Conservation (phyloP, 768 basidiomycete species). For the Lactarius psammicola region DNA sequence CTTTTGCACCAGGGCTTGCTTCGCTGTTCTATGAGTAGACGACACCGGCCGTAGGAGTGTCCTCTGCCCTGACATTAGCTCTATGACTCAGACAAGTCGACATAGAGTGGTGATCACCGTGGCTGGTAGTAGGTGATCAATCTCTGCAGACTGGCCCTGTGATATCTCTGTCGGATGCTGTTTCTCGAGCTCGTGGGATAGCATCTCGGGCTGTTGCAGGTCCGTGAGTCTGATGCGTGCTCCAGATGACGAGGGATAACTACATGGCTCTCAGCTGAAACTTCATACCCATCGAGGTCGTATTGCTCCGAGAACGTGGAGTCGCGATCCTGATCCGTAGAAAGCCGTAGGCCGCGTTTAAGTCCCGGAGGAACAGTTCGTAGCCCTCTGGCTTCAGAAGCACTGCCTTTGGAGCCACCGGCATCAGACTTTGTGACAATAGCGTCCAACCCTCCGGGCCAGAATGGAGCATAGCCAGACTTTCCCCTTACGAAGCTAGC, state of each 20-base stretch:
- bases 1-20: conserved; percentile 58
- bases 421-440: conserved; percentile 33
- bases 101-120: conserved; percentile 30
- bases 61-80: conserved; percentile 41
- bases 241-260: background rate
- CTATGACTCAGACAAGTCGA: conserved; percentile 9
- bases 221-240: background rate
- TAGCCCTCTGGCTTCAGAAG: conserved; percentile 45
- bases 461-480: conserved; percentile 89
- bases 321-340: conserved; percentile 53
- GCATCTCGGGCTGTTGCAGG: background rate
- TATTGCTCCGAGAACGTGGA: conserved; percentile 40
- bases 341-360: conserved; percentile 70
- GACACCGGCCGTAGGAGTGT: conserved; percentile 57
- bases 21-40: conserved; percentile 41
- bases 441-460: conserved; percentile 89
- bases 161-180: conserved; percentile 29
- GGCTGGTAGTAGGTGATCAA: conserved; percentile 71
- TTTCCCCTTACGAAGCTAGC: conserved; percentile 91
- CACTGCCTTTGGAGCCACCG: conserved; percentile 32
- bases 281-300: conserved; percentile 15
- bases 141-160: conserved; percentile 41
- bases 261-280: conserved; percentile 8
- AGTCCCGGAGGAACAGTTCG: conserved; percentile 82
- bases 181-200: conserved; percentile 20